phyloP scores from a whole-genome alignment of 2,329 filamentous ascomycete genomes.

The Magnaporthiopsis poae region DNA sequence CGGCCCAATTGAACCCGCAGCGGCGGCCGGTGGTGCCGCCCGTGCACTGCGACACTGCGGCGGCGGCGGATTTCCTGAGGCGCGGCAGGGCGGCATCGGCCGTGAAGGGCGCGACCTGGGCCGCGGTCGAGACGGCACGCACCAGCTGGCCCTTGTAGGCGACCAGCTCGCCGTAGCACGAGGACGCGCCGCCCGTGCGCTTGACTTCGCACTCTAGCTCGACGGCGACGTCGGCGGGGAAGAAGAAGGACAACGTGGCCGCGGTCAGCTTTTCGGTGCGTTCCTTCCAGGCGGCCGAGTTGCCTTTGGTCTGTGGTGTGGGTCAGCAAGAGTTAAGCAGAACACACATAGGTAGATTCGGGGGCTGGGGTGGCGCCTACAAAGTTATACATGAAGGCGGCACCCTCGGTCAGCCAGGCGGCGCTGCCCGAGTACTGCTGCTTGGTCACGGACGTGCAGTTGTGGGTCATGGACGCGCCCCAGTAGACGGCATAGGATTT shows the following conservation, averaged over 20 bases:
- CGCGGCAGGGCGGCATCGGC: conserved; percentile 42
- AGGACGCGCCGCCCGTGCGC: background rate
- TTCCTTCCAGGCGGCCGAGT: conserved; percentile 35
- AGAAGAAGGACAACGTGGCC: conserved; percentile 39
- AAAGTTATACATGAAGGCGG: conserved; percentile 59
- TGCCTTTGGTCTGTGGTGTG: conserved; percentile 25
- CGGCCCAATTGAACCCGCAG: conserved; percentile 52
- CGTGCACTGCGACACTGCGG: conserved; percentile 46
- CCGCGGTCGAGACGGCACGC: conserved; percentile 51
- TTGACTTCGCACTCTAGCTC: conserved; percentile 54
- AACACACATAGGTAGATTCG: too few relatives aligned
- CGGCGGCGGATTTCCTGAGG: conserved; percentile 44
- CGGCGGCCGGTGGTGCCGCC: conserved; percentile 44
- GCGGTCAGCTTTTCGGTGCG: conserved; percentile 48
- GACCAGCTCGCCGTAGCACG: conserved; percentile 51
- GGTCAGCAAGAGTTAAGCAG: background rate
- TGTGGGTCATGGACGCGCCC: conserved; percentile 44
- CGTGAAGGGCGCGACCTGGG: conserved; percentile 54
- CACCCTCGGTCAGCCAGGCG: conserved; percentile 51
- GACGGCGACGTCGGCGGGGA: conserved; percentile 55
- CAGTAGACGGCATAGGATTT: conserved; percentile 50
- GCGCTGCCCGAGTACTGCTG: conserved; percentile 59
- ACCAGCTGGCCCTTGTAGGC: conserved; percentile 56
- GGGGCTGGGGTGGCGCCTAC: background rate
- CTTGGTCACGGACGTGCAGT: conserved; percentile 52